These are phyloP conservation scores for Teratosphaeriaceae sp. DNA, from an alignment of 2,329 filamentous ascomycete species.

Conservation along the genomic window DNA sequence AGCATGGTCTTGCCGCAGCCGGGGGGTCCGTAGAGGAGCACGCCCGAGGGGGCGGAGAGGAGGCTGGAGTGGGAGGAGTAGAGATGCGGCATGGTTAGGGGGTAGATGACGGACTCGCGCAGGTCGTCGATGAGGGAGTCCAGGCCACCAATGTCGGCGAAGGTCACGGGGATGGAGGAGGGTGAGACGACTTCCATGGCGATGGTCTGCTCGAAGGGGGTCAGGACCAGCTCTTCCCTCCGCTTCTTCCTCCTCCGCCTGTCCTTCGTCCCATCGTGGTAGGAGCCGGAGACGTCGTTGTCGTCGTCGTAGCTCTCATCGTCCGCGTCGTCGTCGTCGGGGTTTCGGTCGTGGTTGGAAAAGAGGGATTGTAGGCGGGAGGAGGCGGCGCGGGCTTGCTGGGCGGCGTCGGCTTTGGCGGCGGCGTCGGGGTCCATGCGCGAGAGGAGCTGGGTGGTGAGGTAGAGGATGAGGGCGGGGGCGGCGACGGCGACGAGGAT, in stretches of 20 bases:
- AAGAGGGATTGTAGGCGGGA: slow-evolving; percentile 58
- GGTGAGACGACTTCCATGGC: slow-evolving; percentile 93
- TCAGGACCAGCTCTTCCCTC: slow-evolving; percentile 74
- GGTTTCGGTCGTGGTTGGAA: slow-evolving; percentile 36
- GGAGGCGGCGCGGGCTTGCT: slow-evolving; percentile 77
- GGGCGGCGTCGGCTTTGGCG: slow-evolving; percentile 77
- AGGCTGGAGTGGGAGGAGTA: slow-evolving; percentile 85
- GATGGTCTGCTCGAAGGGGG: slow-evolving; percentile 90
- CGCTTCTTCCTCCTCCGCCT: slow-evolving; percentile 11
- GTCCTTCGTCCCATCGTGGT: slow-evolving; percentile 5
- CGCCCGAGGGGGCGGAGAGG: slow-evolving; percentile 87
- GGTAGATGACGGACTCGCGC: slow-evolving; percentile 95
- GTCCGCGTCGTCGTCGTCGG: slow-evolving; percentile 39
- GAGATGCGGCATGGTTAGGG: slow-evolving; percentile 90
- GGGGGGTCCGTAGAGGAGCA: slow-evolving; percentile 88
- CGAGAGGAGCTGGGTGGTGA: slow-evolving; percentile 62
- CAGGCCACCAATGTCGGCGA: slow-evolving; percentile 89
- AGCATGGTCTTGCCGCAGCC: slow-evolving; percentile 99
- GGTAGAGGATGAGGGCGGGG: slow-evolving; percentile 60
- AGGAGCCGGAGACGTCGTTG: too few relatives aligned
- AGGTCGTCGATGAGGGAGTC: slow-evolving; percentile 95
- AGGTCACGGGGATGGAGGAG: slow-evolving; percentile 87
- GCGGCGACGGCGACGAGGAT: neutral
- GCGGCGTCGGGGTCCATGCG: slow-evolving; percentile 76
- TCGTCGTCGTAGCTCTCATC: slow-evolving; percentile 33